Percentiles rank a stretch among this genome's conserved stretches.
Conservation (phyloP, 2,329 filamentous ascomycete species). For the Harringtonia aguacate region DNA sequence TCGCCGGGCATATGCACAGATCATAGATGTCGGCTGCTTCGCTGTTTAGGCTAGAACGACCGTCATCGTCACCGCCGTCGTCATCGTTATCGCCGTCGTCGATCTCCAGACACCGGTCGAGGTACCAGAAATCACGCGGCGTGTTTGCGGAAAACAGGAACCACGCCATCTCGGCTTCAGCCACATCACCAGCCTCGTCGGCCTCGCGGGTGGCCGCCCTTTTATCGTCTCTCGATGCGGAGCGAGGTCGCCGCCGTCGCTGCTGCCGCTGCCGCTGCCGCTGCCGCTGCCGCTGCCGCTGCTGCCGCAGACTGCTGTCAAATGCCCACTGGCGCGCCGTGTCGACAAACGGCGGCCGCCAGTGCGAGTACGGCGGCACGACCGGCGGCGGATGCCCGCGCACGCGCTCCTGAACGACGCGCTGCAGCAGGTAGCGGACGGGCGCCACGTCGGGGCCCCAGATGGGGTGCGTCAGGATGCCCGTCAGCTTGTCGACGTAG, state of each 20-base stretch:
- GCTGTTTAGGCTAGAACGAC: too few relatives aligned
- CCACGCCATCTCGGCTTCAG: slow-evolving; percentile 6
- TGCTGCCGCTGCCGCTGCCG: too few relatives aligned
- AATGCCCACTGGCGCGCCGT: slow-evolving; percentile 7
- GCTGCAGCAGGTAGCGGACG: slow-evolving; percentile 11
- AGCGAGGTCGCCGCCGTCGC: too few relatives aligned
- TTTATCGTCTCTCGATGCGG: too few relatives aligned
- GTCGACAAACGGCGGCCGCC: slow-evolving; percentile 2
- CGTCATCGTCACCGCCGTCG: neutral
- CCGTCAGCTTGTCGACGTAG: slow-evolving; percentile 8
- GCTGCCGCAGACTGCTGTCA: neutral
- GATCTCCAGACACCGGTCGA: slow-evolving; percentile 1
- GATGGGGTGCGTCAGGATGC: slow-evolving; percentile 8
- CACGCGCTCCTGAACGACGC: slow-evolving; percentile 9
- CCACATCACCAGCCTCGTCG: neutral
- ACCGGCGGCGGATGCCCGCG: slow-evolving; percentile 5
- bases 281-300: neutral
- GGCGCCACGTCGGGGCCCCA: slow-evolving; percentile 6
- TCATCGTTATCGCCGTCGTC: neutral
- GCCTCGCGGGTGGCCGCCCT: neutral
- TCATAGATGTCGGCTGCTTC: neutral
- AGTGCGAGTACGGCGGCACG: slow-evolving; percentile 10
- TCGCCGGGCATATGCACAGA: neutral
- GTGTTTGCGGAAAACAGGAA: slow-evolving; percentile 5
- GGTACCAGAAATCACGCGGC: slow-evolving; percentile 7